phyloP scores from a whole-genome alignment of 805 yeast genomes.

The Lachancea nothofagi region DNA sequence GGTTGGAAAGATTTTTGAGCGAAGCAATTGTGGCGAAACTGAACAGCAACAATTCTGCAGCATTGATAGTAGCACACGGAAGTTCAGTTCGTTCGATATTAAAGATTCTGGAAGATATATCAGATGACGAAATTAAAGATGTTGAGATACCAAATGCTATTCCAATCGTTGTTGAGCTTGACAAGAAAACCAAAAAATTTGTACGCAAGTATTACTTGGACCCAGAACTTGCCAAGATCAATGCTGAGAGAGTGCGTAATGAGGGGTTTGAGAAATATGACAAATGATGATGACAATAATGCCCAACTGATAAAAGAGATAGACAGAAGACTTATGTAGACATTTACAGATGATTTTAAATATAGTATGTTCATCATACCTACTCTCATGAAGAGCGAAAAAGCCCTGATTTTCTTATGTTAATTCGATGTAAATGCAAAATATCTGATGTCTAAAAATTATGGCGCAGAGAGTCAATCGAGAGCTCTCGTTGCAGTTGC shows the following conservation, averaged over 20 bases:
- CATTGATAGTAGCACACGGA: conserved; percentile 74
- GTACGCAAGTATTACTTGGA: conserved; percentile 61
- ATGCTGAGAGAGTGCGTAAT: conserved; percentile 73
- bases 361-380: too few species aligned
- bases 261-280: conserved; percentile 50
- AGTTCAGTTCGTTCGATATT: conserved; percentile 72
- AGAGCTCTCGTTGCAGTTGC: too few species aligned
- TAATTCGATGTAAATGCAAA: too few species aligned
- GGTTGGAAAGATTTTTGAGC: conserved; percentile 57
- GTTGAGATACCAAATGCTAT: conserved; percentile 81
- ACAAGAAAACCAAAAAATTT: conserved; percentile 41
- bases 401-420: too few species aligned
- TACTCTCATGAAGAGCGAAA: too few species aligned
- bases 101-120: conserved; percentile 58
- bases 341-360: too few species aligned
- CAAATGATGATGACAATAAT: background rate
- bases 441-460: too few species aligned
- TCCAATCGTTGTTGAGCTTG: conserved; percentile 65
- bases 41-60: conserved; percentile 42
- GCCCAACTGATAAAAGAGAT: background rate
- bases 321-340: too few species aligned
- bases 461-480: too few species aligned
- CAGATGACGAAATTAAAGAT: conserved; percentile 63
- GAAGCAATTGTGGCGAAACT: conserved; percentile 43
- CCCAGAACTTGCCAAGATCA: conserved; percentile 72